Evolutionary conservation across 2,329 filamentous ascomycete genomes (phyloP).

Genomic region (Fusarium nurragi): DNA sequence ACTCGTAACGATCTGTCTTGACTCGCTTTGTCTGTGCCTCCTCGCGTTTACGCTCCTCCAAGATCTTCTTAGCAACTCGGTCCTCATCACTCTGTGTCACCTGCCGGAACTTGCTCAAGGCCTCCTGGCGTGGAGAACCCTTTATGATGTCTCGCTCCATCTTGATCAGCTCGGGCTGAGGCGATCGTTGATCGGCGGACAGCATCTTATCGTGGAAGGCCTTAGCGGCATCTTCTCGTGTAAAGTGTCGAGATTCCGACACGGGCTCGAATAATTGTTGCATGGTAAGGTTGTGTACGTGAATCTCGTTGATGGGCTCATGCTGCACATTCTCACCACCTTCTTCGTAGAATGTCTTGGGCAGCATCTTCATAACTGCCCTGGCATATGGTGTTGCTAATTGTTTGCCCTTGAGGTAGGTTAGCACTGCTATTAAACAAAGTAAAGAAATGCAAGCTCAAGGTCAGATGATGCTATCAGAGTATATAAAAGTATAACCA

Average conservation of each 20-base stretch:
- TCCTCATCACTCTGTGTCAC: constrained; percentile 57
- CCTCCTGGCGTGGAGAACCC: constrained; percentile 51
- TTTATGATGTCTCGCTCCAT: constrained; percentile 60
- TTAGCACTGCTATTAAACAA: constrained; percentile 36
- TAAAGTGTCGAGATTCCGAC: constrained; percentile 70
- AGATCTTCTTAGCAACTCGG: constrained; percentile 49
- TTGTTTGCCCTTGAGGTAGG: constrained; percentile 70
- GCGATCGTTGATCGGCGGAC: constrained; percentile 68
- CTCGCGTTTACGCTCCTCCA: constrained; percentile 48
- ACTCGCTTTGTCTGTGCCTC: constrained; percentile 57
- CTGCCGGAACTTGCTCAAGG: constrained; percentile 53
- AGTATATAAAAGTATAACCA: constrained; percentile 74
- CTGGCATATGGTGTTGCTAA: constrained; percentile 80
- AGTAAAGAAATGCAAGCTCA: constrained; percentile 3
- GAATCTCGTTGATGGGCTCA: constrained; percentile 72
- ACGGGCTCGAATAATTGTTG: constrained; percentile 73
- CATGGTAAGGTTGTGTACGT: constrained; percentile 68
- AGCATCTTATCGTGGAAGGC: constrained; percentile 70
- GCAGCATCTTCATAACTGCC: constrained; percentile 83
- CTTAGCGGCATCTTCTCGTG: constrained; percentile 71
- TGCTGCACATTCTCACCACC: constrained; percentile 59
- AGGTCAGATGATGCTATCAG: constrained; percentile 35
- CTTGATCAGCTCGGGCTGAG: constrained; percentile 68
- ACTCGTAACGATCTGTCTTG: constrained; percentile 65
- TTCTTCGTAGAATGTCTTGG: constrained; percentile 68